Percentiles rank a stretch among this genome's conserved stretches.
These are phyloP conservation scores for Euclidium syriacum DNA, from an alignment of 345 rosid species.

Conservation along the genomic window DNA sequence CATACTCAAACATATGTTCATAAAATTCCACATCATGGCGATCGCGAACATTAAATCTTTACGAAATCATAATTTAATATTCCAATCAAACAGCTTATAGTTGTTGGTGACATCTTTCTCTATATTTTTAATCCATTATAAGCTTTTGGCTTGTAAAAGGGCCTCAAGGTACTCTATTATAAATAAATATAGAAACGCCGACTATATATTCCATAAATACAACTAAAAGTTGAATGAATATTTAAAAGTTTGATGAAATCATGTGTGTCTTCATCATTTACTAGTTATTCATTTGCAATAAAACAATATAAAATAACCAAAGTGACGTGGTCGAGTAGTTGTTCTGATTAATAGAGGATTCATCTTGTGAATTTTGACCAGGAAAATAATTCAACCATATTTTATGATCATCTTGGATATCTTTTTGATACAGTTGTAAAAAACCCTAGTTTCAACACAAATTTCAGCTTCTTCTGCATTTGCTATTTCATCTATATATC, in stretches of 20 bases:
- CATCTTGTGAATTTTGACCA: too few relatives aligned
- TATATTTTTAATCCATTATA: not conserved
- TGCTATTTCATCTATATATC: not conserved
- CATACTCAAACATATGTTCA: conserved; percentile 18
- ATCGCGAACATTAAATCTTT: conserved; percentile 5
- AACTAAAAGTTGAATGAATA: not conserved
- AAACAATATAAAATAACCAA: too few relatives aligned
- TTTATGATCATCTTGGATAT: too few relatives aligned
- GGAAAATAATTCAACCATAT: too few relatives aligned
- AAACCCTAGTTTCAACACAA: too few relatives aligned
- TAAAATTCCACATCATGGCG: conserved; percentile 14
- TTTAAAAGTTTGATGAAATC: not conserved
- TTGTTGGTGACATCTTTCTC: conserved; percentile 6
- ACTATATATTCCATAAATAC: not conserved
- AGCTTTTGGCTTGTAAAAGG: conserved; percentile 7
- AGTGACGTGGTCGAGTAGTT: too few relatives aligned
- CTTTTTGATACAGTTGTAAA: too few relatives aligned
- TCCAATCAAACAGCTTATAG: conserved; percentile 8
- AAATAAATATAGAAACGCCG: not conserved
- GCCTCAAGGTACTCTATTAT: not conserved
- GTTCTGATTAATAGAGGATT: too few relatives aligned
- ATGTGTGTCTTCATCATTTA: not conserved
- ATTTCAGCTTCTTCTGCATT: not conserved
- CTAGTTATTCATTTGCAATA: too few relatives aligned
- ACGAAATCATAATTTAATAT: conserved; percentile 1